Base-by-base conservation (phyloP, 306 rosid species). In the Castanea mollissima region DNA sequence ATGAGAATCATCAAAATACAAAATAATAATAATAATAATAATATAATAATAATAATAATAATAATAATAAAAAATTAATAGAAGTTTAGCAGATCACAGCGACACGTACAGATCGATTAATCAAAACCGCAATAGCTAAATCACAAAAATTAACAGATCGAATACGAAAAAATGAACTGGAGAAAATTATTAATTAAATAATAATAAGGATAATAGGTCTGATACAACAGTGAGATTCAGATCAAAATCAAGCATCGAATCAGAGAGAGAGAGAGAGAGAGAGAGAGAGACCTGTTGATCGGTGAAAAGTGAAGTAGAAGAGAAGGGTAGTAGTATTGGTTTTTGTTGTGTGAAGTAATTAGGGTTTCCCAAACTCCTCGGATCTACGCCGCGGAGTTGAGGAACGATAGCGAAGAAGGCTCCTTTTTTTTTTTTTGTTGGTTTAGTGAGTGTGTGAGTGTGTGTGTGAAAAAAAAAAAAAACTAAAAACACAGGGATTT, bases 301-400 rank as follows among this genome's bases (percentile, higher is more conserved):
- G 76, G 81, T 55, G 54, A 73, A 77, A n/a, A 54, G 16, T 23
- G 78, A 55, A 55, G 55, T 52, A 27, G 60, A 56, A 21, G 76
- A 74, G 76, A 63, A 55, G 5, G 69, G 5, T 55, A 2, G 19
- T 71, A 35, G 5, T 25, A 0, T n/a, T 18, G 31, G 27, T 1
- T 5, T 32, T n/a, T 4, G 84, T 5, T 79, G 18, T 69, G 18
- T 69, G 57, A 32, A 35, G 76, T 72, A 82, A 70, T 75, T 79
- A 83, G 88, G 91, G 84, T 86, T 85, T 85, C 92, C 90, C 89
- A 82, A 85, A 82, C 93, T 87, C 96, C 93, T 85, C 87, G 96
- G 93, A 87, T 89, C 92, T 87, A 87, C 81, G 83, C 93, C 91
- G 90, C 87, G 91, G 91, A 88, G 93, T 83, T 72, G 77, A 87